Percentiles rank a stretch among this genome's conserved stretches.
Evolutionary conservation across 192 early-diverging fungal species (phyloP).

Genomic region (Rhizoclosmatium sp.): DNA sequence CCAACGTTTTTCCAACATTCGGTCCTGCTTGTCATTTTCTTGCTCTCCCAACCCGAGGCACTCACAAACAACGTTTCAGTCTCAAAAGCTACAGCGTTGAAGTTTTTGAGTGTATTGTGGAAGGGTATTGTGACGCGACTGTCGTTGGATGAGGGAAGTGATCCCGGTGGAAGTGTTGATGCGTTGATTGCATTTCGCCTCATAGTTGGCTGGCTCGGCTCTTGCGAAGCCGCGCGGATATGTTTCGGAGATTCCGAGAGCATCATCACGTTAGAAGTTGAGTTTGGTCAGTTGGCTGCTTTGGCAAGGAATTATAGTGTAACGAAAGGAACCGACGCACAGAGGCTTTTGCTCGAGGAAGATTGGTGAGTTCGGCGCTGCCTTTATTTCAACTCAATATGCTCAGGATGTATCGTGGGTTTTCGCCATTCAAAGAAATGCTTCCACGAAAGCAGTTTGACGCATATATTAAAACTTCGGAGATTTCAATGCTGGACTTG

Average conservation of each 20-base stretch:
- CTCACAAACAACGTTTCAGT: not conserved
- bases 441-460: slow-evolving; percentile 30
- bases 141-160: not conserved
- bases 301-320: not conserved
- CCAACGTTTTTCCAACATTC: not conserved
- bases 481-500: slow-evolving; percentile 5
- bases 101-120: not conserved
- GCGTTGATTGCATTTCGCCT: not conserved
- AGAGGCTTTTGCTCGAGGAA: not conserved
- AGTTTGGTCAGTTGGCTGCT: not conserved
- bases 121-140: not conserved
- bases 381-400: too few relatives aligned
- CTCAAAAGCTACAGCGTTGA: not conserved
- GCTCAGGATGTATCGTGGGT: slow-evolving; percentile 29
- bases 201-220: not conserved
- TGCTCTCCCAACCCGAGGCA: not conserved
- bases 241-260: not conserved
- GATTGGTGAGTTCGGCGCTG: slow-evolving; percentile 3
- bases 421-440: slow-evolving; percentile 29
- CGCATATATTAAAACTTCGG: not conserved
- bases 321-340: too few relatives aligned
- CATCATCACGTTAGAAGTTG: not conserved
- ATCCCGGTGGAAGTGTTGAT: not conserved
- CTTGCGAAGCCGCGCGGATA: not conserved
- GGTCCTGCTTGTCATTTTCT: not conserved